Percentiles rank a stretch among this genome's conserved stretches.
Conservation (phyloP, 2,329 filamentous ascomycete species). For the Calonectria pseudoturangicola region DNA sequence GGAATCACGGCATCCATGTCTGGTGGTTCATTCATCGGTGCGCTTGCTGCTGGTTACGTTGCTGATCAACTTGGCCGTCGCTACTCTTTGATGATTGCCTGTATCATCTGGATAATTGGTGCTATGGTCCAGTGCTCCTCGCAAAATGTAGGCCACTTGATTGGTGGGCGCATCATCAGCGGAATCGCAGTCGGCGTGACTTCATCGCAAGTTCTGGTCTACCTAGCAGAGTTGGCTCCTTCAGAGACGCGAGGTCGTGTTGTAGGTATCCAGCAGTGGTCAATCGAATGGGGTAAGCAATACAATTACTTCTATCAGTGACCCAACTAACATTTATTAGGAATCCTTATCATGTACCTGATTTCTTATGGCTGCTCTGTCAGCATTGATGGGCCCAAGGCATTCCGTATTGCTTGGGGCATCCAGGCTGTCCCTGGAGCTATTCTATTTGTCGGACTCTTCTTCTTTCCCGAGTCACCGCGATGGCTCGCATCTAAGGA, state of each 20-base stretch:
- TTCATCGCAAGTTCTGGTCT: constrained; percentile 80
- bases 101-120: constrained; percentile 72
- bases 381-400: constrained; percentile 69
- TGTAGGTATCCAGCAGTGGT: constrained; percentile 83
- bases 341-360: constrained; percentile 82
- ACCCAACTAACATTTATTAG: constrained; percentile 61
- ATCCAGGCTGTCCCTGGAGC: constrained; percentile 78
- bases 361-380: constrained; percentile 78
- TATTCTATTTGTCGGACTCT: constrained; percentile 73
- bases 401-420: constrained; percentile 80
- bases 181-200: constrained; percentile 80
- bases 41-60: constrained; percentile 65
- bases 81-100: constrained; percentile 66
- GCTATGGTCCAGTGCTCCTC: constrained; percentile 76
- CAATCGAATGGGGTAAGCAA: constrained; percentile 75
- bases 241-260: constrained; percentile 76
- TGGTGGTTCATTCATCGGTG: constrained; percentile 68
- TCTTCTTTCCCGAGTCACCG: constrained; percentile 77
- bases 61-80: constrained; percentile 68
- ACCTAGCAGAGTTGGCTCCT: constrained; percentile 79
- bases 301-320: rapidly evolving
- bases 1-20: constrained; percentile 71
- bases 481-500: constrained; percentile 79
- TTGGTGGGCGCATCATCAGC: constrained; percentile 75
- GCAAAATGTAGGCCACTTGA: constrained; percentile 73